A percentile compares a stretch with the other conserved stretches of the same genome.
phyloP scores from a whole-genome alignment of 2,329 filamentous ascomycete species.

The Coleophoma cylindrospora region DNA sequence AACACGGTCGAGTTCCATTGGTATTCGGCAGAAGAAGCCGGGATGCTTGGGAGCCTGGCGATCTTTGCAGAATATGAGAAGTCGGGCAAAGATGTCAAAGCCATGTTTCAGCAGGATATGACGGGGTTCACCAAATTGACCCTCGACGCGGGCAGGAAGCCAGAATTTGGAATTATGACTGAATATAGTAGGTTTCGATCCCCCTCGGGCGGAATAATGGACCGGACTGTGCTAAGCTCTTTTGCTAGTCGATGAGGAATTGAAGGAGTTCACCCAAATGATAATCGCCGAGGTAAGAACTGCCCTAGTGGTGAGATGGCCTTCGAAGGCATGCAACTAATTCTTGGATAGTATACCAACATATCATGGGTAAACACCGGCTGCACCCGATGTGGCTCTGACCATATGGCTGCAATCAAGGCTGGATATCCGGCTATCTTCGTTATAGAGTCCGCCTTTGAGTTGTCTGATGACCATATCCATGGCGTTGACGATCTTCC shows the following conservation, averaged over 20 bases:
- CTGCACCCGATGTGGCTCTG: conserved; percentile 76
- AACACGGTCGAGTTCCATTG: conserved; percentile 96
- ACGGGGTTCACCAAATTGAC: conserved; percentile 81
- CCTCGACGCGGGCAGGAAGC: conserved; percentile 66
- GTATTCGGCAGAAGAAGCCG: conserved; percentile 86
- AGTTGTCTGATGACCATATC: conserved; percentile 58
- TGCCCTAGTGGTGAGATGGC: background rate
- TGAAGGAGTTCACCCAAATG: conserved; percentile 84
- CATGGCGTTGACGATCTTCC: conserved; percentile 65
- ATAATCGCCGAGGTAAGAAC: conserved; percentile 54
- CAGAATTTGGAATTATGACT: conserved; percentile 8
- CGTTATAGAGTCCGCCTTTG: conserved; percentile 66
- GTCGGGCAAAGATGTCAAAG: conserved; percentile 68
- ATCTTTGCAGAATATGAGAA: conserved; percentile 78
- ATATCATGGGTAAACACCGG: conserved; percentile 81
- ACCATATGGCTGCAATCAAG: conserved; percentile 65
- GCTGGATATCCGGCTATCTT: conserved; percentile 67
- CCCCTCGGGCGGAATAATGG: too few relatives aligned
- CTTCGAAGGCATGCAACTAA: background rate
- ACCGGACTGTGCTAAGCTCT: too few relatives aligned
- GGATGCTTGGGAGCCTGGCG: conserved; percentile 78
- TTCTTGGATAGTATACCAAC: conserved; percentile 61
- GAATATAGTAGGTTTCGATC: conserved; percentile 1
- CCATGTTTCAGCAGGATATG: conserved; percentile 98
- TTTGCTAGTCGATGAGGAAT: conserved; percentile 59